Evolutionary conservation across 2,329 filamentous ascomycete genomes (phyloP).

Genomic region (Verticillium dahliae): DNA sequence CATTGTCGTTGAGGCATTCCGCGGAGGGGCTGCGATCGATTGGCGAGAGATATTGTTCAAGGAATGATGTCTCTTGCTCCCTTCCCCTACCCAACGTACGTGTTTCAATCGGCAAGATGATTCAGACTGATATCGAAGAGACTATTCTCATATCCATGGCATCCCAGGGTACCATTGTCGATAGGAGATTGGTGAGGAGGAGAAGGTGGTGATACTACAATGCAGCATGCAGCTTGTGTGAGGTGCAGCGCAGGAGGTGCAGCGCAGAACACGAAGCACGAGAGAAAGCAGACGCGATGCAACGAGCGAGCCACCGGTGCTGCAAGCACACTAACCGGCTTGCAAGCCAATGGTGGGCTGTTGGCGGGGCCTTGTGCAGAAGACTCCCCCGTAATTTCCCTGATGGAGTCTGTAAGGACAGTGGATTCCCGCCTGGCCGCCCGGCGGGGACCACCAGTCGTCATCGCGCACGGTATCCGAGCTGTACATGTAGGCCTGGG

Average conservation of each 20-base stretch:
- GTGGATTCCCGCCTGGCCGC: not conserved
- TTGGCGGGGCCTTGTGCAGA: not conserved
- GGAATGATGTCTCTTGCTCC: not conserved
- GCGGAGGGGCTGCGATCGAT: not conserved
- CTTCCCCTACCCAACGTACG: not conserved
- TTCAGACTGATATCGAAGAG: too few species aligned
- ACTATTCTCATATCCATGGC: too few species aligned
- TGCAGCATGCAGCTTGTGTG: too few species aligned
- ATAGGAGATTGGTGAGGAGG: too few species aligned
- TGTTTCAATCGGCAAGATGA: not conserved
- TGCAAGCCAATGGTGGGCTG: not conserved
- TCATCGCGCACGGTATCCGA: not conserved
- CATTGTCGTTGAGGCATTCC: not conserved
- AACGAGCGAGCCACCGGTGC: too few species aligned
- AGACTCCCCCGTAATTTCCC: not conserved
- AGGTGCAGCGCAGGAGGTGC: too few species aligned
- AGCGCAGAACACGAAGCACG: too few species aligned
- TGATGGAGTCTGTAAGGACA: not conserved
- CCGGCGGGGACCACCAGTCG: not conserved
- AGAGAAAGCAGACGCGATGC: too few species aligned
- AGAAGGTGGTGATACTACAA: too few species aligned
- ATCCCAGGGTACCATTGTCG: too few species aligned
- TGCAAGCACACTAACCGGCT: too few species aligned
- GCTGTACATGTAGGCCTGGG: not conserved
- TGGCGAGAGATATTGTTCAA: too few species aligned